Conservation (phyloP, 129 eudicot species). For the Flaveria sonorensis region DNA sequence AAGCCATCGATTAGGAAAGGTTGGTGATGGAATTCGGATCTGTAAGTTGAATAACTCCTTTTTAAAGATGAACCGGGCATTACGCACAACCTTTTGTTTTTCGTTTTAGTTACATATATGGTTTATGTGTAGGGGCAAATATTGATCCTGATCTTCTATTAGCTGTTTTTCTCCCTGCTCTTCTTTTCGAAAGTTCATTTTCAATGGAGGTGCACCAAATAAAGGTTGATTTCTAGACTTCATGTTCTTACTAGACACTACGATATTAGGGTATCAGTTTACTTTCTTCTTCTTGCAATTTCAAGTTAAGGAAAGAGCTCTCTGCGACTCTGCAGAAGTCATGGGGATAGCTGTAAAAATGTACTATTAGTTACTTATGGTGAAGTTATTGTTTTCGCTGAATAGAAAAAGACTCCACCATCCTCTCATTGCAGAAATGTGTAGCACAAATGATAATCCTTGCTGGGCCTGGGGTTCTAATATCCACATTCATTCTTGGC, state of each 20-base stretch:
- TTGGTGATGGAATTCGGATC: conserved; percentile 77
- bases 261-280: not conserved
- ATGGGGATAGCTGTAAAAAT: not conserved
- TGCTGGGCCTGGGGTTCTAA: conserved; percentile 97
- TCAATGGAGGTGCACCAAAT: conserved; percentile 96
- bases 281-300: not conserved
- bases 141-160: conserved; percentile 91
- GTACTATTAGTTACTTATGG: not conserved
- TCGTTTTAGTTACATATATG: conserved; percentile 8
- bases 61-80: not conserved
- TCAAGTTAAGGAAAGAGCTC: not conserved
- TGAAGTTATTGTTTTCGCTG: not conserved
- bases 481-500: conserved; percentile 89
- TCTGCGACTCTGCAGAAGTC: not conserved
- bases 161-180: conserved; percentile 98
- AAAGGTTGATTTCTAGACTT: conserved; percentile 56
- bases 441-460: conserved; percentile 85
- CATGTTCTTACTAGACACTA: not conserved
- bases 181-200: conserved; percentile 96
- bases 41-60: conserved; percentile 53
- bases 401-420: not conserved
- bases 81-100: not conserved
- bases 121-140: conserved; percentile 69
- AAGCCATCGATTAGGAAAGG: conserved; percentile 57
- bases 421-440: conserved; percentile 61